Conservation (phyloP, 2,329 filamentous ascomycete genomes). For the Clarireedia paspali region DNA sequence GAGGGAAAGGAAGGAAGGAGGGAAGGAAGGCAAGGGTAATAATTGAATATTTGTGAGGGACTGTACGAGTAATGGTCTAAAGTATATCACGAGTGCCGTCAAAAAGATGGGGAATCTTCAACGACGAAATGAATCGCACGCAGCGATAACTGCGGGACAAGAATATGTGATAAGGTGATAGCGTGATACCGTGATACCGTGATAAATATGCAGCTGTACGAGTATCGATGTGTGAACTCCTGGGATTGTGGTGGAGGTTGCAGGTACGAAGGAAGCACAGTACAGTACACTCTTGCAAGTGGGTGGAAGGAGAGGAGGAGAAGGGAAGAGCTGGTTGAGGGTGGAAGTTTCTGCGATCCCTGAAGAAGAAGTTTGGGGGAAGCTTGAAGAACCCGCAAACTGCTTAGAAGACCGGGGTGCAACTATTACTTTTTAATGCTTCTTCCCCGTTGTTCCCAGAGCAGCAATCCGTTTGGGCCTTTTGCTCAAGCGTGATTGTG, state of each 20-base stretch:
- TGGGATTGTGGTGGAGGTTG: background rate
- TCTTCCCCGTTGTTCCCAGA: no score
- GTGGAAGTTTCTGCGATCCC: conserved; percentile 8
- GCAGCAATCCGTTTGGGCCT: no score
- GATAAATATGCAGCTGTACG: background rate
- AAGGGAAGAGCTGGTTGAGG: background rate
- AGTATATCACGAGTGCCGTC: no score
- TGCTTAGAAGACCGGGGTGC: background rate
- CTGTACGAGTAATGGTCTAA: no score
- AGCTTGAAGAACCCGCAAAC: no score
- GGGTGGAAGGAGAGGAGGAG: background rate
- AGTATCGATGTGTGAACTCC: background rate
- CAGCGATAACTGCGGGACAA: background rate
- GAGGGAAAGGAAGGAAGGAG: background rate
- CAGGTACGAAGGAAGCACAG: background rate
- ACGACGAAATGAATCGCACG: background rate
- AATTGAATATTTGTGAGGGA: background rate
- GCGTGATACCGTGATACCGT: background rate
- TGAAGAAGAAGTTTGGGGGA: background rate
- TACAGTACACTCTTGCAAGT: no score
- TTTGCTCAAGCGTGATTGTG: no score
- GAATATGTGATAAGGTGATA: background rate
- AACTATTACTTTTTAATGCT: no score
- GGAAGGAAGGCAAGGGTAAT: conserved; percentile 1
- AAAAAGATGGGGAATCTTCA: background rate